Evolutionary conservation across 1,139 yeast species (phyloP).

Genomic region (Yamadazyma trypodendri): DNA sequence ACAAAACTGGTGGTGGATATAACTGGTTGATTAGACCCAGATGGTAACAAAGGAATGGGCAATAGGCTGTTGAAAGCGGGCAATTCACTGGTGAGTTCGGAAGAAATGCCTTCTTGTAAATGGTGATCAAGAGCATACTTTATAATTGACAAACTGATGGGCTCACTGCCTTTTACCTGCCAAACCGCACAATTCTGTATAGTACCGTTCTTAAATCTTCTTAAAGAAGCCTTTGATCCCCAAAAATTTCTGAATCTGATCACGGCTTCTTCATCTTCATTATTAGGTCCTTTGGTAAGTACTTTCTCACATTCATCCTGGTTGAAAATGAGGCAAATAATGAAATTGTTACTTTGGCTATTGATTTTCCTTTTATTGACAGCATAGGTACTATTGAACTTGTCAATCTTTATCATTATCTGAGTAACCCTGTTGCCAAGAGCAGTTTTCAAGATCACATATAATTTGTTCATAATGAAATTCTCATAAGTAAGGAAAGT

Average conservation of each 20-base stretch:
- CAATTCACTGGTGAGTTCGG: conserved; percentile 39
- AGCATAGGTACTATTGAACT: conserved; percentile 34
- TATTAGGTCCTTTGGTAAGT: conserved; percentile 83
- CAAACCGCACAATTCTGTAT: conserved; percentile 90
- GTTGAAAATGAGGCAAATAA: conserved; percentile 69
- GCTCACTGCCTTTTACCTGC: conserved; percentile 59
- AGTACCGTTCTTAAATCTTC: conserved; percentile 89
- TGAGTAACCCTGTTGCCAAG: conserved; percentile 62
- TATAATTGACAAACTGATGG: conserved; percentile 66
- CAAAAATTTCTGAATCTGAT: conserved; percentile 76
- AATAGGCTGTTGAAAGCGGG: conserved; percentile 49
- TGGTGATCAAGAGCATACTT: conserved; percentile 65
- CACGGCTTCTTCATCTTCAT: conserved; percentile 57
- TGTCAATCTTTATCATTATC: conserved; percentile 39
- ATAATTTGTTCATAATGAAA: conserved; percentile 59
- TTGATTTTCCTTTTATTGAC: conserved; percentile 59
- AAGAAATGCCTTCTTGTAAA: conserved; percentile 47
- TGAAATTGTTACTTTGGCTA: conserved; percentile 32
- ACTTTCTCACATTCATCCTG: conserved; percentile 74
- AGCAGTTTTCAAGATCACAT: conserved; percentile 59
- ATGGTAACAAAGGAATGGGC: conserved; percentile 61
- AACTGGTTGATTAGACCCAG: conserved; percentile 52
- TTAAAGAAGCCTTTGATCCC: conserved; percentile 82
- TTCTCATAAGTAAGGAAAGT: conserved; percentile 70
- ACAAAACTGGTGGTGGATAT: conserved; percentile 55